Evolutionary conservation across 2,329 filamentous ascomycete species (phyloP).

Genomic region (Bipolaris bicolor): DNA sequence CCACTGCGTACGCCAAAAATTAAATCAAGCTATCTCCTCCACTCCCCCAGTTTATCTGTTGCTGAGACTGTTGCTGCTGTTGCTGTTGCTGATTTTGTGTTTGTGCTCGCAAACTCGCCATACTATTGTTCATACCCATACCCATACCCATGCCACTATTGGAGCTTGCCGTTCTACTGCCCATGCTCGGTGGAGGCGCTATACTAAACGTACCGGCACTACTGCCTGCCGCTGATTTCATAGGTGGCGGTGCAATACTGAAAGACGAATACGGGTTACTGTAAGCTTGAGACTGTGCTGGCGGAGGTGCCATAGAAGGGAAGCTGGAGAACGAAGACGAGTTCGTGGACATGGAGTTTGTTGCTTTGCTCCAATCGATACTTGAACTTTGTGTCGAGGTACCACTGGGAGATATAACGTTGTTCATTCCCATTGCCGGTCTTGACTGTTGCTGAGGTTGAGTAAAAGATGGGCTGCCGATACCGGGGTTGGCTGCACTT

Average conservation of each 20-base stretch:
- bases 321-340: slow-evolving; percentile 46
- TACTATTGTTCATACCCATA: slow-evolving; percentile 25
- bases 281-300: slow-evolving; percentile 26
- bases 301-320: slow-evolving; percentile 61
- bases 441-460: slow-evolving; percentile 48
- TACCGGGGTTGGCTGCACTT: slow-evolving; percentile 43
- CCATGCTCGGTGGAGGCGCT: slow-evolving; percentile 31
- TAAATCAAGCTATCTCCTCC: slow-evolving; percentile 40
- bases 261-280: slow-evolving; percentile 45
- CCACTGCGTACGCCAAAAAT: not conserved
- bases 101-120: slow-evolving; percentile 34
- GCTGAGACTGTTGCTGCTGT: slow-evolving; percentile 24
- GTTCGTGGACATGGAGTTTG: slow-evolving; percentile 15
- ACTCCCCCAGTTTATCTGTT: slow-evolving; percentile 30
- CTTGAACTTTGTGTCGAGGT: slow-evolving; percentile 21
- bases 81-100: slow-evolving; percentile 31
- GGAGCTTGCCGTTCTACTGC: slow-evolving; percentile 23
- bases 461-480: slow-evolving; percentile 43
- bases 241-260: slow-evolving; percentile 49
- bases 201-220: slow-evolving; percentile 32
- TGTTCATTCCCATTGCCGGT: slow-evolving; percentile 44
- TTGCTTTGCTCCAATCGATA: slow-evolving; percentile 43
- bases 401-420: slow-evolving; percentile 34
- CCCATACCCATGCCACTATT: slow-evolving; percentile 43
- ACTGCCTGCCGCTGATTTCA: slow-evolving; percentile 15